Percentiles rank a stretch among this genome's conserved stretches.
Conservation (phyloP, 306 rosid genomes). For the Rubus idaeus region DNA sequence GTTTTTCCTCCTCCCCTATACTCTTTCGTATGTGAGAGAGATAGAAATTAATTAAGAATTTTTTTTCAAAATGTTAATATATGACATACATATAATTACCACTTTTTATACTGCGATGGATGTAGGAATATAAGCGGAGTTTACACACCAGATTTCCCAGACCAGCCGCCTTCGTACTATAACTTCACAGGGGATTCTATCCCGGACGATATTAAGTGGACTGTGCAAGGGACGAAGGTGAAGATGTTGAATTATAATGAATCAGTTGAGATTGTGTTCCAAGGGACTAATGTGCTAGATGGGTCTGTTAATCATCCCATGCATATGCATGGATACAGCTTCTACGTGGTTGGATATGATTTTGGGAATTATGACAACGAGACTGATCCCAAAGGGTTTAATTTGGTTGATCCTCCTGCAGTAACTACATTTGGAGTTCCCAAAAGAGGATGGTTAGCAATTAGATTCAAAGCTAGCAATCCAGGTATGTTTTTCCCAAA, state of each 20-base stretch:
- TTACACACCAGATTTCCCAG: slow-evolving; percentile 9
- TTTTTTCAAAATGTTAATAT: no score
- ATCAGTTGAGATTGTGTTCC: slow-evolving; percentile 14
- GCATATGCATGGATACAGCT: slow-evolving; percentile 24
- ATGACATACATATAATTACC: no score
- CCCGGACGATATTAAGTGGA: neutral
- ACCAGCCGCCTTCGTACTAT: neutral
- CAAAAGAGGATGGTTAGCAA: slow-evolving; percentile 13
- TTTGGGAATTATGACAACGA: neutral
- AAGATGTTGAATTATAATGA: slow-evolving; percentile 20
- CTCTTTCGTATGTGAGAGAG: no score
- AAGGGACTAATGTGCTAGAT: slow-evolving; percentile 10
- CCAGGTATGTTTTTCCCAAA: neutral
- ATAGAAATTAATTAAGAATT: no score
- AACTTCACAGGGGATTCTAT: slow-evolving; percentile 9
- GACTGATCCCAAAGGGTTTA: slow-evolving; percentile 9
- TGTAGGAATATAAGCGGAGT: slow-evolving; percentile 17
- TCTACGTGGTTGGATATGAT: slow-evolving; percentile 7
- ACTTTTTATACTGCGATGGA: no score
- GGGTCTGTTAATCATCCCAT: slow-evolving; percentile 11
- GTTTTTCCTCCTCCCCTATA: neutral
- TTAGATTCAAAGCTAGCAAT: slow-evolving; percentile 15
- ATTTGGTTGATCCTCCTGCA: slow-evolving; percentile 16
- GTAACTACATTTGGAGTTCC: slow-evolving; percentile 10
- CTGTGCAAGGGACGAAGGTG: slow-evolving; percentile 7